phyloP scores from a whole-genome alignment of 495 filamentous ascomycete genomes.

The Hypoxylon lienhwacheense region DNA sequence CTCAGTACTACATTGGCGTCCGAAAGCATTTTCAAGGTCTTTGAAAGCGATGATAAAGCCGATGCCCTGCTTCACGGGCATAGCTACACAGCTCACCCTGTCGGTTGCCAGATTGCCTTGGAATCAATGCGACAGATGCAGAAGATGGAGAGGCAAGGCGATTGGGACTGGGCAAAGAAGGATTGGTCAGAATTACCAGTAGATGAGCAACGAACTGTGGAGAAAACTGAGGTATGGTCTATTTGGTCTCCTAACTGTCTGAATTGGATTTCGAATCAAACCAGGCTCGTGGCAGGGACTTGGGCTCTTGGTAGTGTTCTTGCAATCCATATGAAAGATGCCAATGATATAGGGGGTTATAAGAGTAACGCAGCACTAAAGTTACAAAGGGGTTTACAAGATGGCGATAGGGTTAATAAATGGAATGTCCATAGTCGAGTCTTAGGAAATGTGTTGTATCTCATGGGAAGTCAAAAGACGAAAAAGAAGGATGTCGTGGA shows the following conservation, averaged over 20 bases:
- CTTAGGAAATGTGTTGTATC: conserved; percentile 74
- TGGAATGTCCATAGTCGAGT: conserved; percentile 73
- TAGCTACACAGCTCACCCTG: conserved; percentile 77
- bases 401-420: conserved; percentile 15
- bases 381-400: conserved; percentile 58
- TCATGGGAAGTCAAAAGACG: conserved; percentile 72
- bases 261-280: conserved; percentile 52
- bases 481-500: conserved; percentile 50
- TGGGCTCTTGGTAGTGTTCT: conserved; percentile 73
- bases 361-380: conserved; percentile 64
- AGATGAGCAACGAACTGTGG: neutral
- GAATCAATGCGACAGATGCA: conserved; percentile 59
- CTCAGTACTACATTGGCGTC: conserved; percentile 71
- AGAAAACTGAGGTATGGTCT: conserved; percentile 60
- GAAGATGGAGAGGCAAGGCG: conserved; percentile 54
- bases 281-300: conserved; percentile 58
- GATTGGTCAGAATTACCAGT: conserved; percentile 17
- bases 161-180: conserved; percentile 55
- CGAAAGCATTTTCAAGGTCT: conserved; percentile 69
- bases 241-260: conserved; percentile 65
- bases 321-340: conserved; percentile 60
- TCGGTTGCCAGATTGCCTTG: conserved; percentile 72
- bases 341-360: conserved; percentile 57
- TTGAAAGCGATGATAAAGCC: conserved; percentile 65
- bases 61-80: conserved; percentile 78